Percentiles rank a stretch among this genome's conserved stretches.
Evolutionary conservation across 306 rosid species (phyloP).

Genomic region (Fagus crenata): DNA sequence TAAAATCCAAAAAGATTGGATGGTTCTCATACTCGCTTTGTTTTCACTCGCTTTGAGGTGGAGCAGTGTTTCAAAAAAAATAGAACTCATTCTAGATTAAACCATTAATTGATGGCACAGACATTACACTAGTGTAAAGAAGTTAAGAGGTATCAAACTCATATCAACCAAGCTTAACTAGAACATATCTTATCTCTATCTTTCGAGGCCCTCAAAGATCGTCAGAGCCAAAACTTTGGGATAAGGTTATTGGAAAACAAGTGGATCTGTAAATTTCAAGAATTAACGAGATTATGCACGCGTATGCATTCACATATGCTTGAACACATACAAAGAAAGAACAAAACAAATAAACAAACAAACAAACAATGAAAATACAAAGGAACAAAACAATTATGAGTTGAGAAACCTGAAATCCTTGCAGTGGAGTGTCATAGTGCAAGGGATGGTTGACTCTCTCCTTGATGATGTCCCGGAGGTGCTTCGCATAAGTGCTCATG

Average conservation of each 20-base stretch:
- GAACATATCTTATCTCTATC: not conserved
- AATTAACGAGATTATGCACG: not conserved
- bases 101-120: too few species aligned
- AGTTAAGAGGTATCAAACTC: not conserved
- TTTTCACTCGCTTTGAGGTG: too few species aligned
- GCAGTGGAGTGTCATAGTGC: slow-evolving; percentile 77
- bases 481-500: slow-evolving; percentile 70
- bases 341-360: not conserved
- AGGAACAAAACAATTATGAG: not conserved
- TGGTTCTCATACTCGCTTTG: too few species aligned
- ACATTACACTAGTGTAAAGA: not conserved
- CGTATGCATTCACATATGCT: not conserved
- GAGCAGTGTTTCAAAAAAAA: too few species aligned
- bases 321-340: not conserved
- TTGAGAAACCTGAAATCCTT: slow-evolving; percentile 72
- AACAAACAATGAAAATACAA: not conserved
- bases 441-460: slow-evolving; percentile 74
- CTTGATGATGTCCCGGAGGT: slow-evolving; percentile 71
- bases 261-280: not conserved
- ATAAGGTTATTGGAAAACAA: slow-evolving; percentile 1
- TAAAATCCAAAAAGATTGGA: too few species aligned
- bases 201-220: not conserved
- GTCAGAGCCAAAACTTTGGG: not conserved
- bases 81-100: too few species aligned
- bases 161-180: too few species aligned